Evolutionary conservation across 1,284 basidiomycete species (phyloP).

Genomic region (Gymnopus androsaceus): DNA sequence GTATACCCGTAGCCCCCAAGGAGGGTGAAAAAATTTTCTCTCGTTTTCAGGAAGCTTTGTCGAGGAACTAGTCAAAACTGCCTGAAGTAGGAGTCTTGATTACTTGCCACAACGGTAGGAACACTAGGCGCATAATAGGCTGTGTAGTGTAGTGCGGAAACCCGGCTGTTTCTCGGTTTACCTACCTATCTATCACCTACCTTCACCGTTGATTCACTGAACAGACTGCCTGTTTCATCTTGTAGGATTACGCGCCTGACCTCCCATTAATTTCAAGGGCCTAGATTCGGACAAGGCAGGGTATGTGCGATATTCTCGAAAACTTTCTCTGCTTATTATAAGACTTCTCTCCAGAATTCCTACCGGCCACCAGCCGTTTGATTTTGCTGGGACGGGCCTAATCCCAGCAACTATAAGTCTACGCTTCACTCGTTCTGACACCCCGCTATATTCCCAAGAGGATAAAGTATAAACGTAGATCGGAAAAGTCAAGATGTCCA

Average conservation of each 20-base stretch:
- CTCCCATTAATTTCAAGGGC: slow-evolving; percentile 97
- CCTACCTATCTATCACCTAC: too few relatives aligned
- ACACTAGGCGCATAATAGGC: too few relatives aligned
- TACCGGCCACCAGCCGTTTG: slow-evolving; percentile 95
- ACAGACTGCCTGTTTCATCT: slow-evolving; percentile 92
- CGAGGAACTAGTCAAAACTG: too few relatives aligned
- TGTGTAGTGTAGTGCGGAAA: too few relatives aligned
- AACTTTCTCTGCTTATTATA: not conserved
- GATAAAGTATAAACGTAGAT: slow-evolving; percentile 99
- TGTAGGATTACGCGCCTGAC: slow-evolving; percentile 96
- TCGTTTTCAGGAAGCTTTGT: too few relatives aligned
- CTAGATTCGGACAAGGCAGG: slow-evolving; percentile 97
- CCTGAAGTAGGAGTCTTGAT: too few relatives aligned
- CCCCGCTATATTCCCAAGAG: slow-evolving; percentile 85
- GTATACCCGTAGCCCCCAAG: too few relatives aligned
- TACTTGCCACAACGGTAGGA: too few relatives aligned
- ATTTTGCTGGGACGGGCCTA: slow-evolving; percentile 96
- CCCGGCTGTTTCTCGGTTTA: too few relatives aligned
- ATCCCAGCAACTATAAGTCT: slow-evolving; percentile 86
- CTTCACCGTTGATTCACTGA: slow-evolving; percentile 86
- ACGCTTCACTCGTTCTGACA: slow-evolving; percentile 78
- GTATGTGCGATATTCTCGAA: slow-evolving; percentile 42
- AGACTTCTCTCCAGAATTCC: slow-evolving; percentile 65
- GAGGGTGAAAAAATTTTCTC: too few relatives aligned
- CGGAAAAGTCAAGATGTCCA: slow-evolving; percentile 99